phyloP scores from a whole-genome alignment of 1,284 basidiomycete species.

The Fomitopsis betulina region DNA sequence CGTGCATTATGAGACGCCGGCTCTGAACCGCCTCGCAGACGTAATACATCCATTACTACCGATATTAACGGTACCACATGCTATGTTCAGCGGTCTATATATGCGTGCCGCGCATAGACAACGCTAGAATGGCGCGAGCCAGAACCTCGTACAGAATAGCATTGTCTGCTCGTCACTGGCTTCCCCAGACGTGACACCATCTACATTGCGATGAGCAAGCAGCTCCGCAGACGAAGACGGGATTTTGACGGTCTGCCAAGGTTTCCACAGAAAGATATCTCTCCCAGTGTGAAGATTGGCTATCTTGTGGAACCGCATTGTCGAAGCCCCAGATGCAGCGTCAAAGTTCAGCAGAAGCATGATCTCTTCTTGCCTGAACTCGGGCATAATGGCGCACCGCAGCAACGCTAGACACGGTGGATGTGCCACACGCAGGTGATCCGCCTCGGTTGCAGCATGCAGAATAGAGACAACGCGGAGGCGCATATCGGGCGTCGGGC shows the following conservation, averaged over 20 bases:
- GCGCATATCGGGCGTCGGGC: constrained; percentile 17
- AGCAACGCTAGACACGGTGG: constrained; percentile 17
- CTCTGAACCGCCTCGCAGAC: too few relatives aligned
- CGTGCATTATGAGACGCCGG: too few relatives aligned
- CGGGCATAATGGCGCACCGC: constrained; percentile 12
- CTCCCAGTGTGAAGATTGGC: constrained; percentile 15
- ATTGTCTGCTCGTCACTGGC: not conserved
- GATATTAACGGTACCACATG: too few relatives aligned
- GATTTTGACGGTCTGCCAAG: constrained; percentile 14
- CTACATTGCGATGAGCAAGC: not conserved
- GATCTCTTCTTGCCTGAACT: constrained; percentile 4
- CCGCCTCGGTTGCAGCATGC: constrained; percentile 11
- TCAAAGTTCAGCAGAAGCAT: constrained; percentile 20
- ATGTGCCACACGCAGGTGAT: constrained; percentile 15
- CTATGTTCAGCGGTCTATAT: not conserved
- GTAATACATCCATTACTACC: too few relatives aligned
- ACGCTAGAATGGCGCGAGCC: not conserved
- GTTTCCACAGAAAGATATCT: constrained; percentile 19
- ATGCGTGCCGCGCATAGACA: too few relatives aligned
- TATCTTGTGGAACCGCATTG: constrained; percentile 12
- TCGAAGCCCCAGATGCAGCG: constrained; percentile 1
- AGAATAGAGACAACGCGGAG: constrained; percentile 16
- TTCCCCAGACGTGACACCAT: not conserved
- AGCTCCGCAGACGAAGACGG: not conserved
- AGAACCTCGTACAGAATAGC: not conserved